Evolutionary conservation across 2,329 filamentous ascomycete genomes (phyloP).

Genomic region (Whalleya microplaca): DNA sequence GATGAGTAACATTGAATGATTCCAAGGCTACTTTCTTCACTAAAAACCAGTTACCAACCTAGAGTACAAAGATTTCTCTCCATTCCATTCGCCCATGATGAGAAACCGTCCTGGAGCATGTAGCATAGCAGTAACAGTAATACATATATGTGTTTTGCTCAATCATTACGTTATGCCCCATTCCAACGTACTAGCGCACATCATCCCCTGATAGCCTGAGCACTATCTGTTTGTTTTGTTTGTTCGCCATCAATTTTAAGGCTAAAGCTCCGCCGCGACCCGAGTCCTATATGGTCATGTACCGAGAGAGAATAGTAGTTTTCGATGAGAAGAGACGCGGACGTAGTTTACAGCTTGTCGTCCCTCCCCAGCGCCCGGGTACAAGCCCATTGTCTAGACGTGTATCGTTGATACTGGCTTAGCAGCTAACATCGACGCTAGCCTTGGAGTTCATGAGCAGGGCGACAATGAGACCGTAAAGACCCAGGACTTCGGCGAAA

Average conservation of each 20-base stretch:
- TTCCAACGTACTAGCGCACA: conserved; percentile 23
- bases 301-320: conserved; percentile 12
- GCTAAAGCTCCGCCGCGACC: conserved; percentile 11
- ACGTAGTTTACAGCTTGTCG: conserved; percentile 27
- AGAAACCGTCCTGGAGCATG: conserved; percentile 34
- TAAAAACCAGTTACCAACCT: conserved; percentile 39
- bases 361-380: conserved; percentile 12
- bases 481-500: conserved; percentile 99
- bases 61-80: conserved; percentile 38
- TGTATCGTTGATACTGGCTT: conserved; percentile 35
- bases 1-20: conserved; percentile 1
- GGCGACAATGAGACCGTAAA: conserved; percentile 98
- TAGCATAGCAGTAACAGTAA: conserved; percentile 37
- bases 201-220: conserved; percentile 22
- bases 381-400: conserved; percentile 9
- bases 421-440: conserved; percentile 64
- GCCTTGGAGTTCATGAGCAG: conserved; percentile 99
- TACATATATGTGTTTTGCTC: conserved; percentile 35
- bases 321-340: conserved; percentile 19
- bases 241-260: conserved; percentile 14
- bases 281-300: conserved; percentile 19
- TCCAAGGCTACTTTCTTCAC: conserved; percentile 18
- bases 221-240: conserved; percentile 7
- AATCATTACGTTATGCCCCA: conserved; percentile 32
- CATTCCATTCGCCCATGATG: conserved; percentile 38